Base-by-base conservation (phyloP, 345 rosid genomes). In the Mallotus nudiflorus region DNA sequence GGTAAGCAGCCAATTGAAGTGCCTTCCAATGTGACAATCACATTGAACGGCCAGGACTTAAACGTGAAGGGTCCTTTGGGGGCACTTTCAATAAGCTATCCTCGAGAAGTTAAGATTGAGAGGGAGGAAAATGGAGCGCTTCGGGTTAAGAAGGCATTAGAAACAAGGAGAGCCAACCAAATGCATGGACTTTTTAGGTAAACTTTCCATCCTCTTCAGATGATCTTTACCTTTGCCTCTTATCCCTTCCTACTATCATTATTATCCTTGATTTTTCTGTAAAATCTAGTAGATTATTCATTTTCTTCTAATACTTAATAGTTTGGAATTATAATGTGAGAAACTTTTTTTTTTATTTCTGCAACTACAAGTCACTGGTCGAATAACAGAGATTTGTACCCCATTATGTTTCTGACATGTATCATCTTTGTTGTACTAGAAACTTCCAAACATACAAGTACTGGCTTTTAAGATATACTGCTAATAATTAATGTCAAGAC, bases 111-210 rank as follows among this genome's bases (percentile, higher is more conserved):
- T 49, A 84, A 80, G 80, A 77, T 89, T 25, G 87, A 83, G 62
- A 85, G 78, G 74, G 88, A 86, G 14, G 99, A 90, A n/a, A 68
- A 92, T 4, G 93, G 96, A 25, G 0, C 71, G 13, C 51, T 92
- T 45, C 85, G 82, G 73, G 90, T 95, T n/a, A 79, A 9, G 64
- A 95, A 90, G 70, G 85, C 97, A 1, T 55, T 83, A 14, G 96
- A 95, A 64, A 86, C 96, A 29, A 79, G 96, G 84, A 90, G 97
- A 71, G 99, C 97, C 46, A 92, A 90, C 77, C 94, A 95, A 82
- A 92, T 91, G 97, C 97, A 92, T 45, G 97, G 99, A 45, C 97
- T 95, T 73, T 95, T 92, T 88, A 95, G 99, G 99, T 92, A 69
- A 77, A 71, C 58, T 65, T n/a, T n/a, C n/a, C n/a, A n/a, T n/a